Evolutionary conservation across 1,284 basidiomycete genomes (phyloP), one percentile per base, ranked within the genome.

Genomic region (Sanghuangporus sanghuang): DNA sequence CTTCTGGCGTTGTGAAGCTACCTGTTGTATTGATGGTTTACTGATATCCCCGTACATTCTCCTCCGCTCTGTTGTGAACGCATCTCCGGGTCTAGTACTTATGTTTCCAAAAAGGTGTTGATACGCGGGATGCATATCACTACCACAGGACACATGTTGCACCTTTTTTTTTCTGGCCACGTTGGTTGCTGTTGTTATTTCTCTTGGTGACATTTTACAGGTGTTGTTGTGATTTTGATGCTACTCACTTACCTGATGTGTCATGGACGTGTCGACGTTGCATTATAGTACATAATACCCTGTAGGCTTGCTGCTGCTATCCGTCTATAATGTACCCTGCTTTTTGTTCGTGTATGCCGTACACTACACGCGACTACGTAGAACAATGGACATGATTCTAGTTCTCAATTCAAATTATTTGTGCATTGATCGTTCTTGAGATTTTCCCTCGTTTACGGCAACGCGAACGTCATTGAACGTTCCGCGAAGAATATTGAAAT

Each of bases 1-100:
- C 58, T 66, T 18, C 44, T 66, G 8, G 59, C 49, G n/a, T 35
- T 66, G 32, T 66, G 49, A 64, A 40, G 21, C 18, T 46, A n/a
- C 16, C 46, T 59, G 6, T 59, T 48, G 49, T 27, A 36, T 46
- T 50, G 32, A 42, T 59, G 23, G 44, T 18, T 32, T 39, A 23
- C 50, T 23, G 23, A 48, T 59, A 38, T 49, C 46, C 27, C 58
- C 32, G 44, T 59, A 32, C 27, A 32, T 5, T 32, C 4, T 32
- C 27, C 44, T 6, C 7, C 40, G 4, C 44, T 46, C 44, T n/a
- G 44, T 46, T 9, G 16, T 14, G 23, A 35, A 16, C 46, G 18
- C 3, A 23, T 59, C 35, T 59, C 23, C 36, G 14, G 48, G 57
- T 11, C 14, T 21, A 18, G 18, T 57, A 39, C 16, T 36, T 59